Evolutionary conservation across 495 filamentous ascomycete species (phyloP), one percentile per base, ranked within the genome.

Genomic region (Trichoderma parareesei): DNA sequence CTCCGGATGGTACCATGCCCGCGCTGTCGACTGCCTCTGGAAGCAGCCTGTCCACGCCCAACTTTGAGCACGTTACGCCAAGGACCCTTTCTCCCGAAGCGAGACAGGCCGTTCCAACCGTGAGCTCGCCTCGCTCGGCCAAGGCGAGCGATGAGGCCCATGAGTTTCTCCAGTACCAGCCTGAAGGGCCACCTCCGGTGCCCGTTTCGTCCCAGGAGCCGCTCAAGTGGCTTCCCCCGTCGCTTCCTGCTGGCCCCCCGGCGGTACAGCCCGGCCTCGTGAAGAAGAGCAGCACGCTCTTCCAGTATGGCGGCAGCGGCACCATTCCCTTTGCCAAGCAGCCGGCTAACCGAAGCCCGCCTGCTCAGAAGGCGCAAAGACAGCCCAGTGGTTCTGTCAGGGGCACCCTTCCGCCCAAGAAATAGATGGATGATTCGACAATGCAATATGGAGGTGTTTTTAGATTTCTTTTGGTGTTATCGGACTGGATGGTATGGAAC

Each of bases 171-270:
- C 71, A 69, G 6, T 78, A 79, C 66, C 74, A 78, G 64, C 76
- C 76, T 5, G 70, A 74, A 16, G 77, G 76, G 11, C 72, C 76
- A 1, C 38, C 65, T 11, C 66, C 73, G 10, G 63, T n/a, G 2
- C 4, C 68, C 6, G 63, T 68, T 8, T 64, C 66, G 27, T 64
- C 72, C 57, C 64, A 67, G 2, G 65, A 68, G 35, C 71, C 75
- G 8, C 61, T 79, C 61, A 73, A 74, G 57, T 76, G 77, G 68
- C 66, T 77, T 6, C 74, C 74, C 37, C 76, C 76, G 2, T 63
- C 35, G 9, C 46, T 9, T 18, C 16, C 38, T 14, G 4, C 44
- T 46, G 6, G 27, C 53, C 44, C 42, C 9, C 42, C 68, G 1
- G 64, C 64, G 5, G 60, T 67, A 37, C 62, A 66, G 55, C 63